Conservation (phyloP, 2,329 filamentous ascomycete genomes). For the Chalaropsis ovoidea region DNA sequence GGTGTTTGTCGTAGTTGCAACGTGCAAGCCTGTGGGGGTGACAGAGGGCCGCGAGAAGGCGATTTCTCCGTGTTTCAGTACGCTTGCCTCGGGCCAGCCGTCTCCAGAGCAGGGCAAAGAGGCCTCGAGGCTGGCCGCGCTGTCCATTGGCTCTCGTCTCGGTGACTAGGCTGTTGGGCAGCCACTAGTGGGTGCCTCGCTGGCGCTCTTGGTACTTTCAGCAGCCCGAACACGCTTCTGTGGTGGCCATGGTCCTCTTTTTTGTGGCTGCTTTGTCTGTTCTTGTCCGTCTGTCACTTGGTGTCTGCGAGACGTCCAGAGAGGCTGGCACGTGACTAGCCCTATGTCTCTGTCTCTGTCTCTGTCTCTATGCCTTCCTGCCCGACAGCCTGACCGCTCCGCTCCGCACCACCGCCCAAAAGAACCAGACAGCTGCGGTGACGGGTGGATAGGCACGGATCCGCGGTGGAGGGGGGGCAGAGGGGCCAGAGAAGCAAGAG, state of each 20-base stretch:
- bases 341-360: neutral
- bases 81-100: conserved; percentile 7
- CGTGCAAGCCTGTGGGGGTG: too few relatives aligned
- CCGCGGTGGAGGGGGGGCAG: neutral
- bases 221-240: neutral
- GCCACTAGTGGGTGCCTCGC: neutral
- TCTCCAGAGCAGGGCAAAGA: neutral
- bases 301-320: neutral
- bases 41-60: neutral
- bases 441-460: neutral
- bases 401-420: neutral
- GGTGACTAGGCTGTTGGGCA: neutral
- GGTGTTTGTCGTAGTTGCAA: too few relatives aligned
- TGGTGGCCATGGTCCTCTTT: neutral
- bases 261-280: too few relatives aligned
- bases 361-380: neutral
- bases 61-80: conserved; percentile 14
- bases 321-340: neutral
- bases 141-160: neutral
- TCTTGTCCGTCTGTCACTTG: too few relatives aligned
- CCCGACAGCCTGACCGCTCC: neutral
- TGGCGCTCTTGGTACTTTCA: neutral
- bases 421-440: neutral
- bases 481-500: too few relatives aligned
- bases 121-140: neutral